Percentiles rank a stretch among this genome's conserved stretches.
Evolutionary conservation across 1,139 yeast genomes (phyloP).

Genomic region (Kodamaea derodonti): DNA sequence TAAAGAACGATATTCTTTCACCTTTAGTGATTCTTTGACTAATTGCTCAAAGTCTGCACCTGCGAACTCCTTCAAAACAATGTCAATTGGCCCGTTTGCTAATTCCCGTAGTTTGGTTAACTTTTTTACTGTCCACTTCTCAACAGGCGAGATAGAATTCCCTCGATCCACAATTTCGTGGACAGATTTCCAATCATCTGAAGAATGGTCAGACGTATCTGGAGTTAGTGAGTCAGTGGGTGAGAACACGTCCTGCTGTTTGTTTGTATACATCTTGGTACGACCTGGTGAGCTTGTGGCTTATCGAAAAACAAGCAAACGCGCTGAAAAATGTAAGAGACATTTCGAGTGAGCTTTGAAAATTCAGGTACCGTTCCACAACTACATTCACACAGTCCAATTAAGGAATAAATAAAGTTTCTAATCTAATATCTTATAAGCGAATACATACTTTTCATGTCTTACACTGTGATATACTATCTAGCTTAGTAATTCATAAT

Average conservation of each 20-base stretch:
- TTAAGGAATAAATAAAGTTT: no score
- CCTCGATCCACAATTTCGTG: background rate
- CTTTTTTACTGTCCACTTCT: background rate
- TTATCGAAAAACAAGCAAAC: no score
- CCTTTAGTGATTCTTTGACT: background rate
- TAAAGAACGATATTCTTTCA: background rate
- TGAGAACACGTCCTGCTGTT: constrained; percentile 10
- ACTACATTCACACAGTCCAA: no score
- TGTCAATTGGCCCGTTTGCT: background rate
- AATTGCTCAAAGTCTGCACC: background rate
- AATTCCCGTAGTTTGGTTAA: background rate
- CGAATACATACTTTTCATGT: no score
- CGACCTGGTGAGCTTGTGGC: no score
- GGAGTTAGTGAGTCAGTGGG: constrained; percentile 12
- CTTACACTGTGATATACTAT: no score
- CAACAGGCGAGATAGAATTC: background rate
- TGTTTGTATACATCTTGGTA: no score
- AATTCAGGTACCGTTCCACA: no score
- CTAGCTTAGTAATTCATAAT: no score
- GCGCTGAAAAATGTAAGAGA: no score
- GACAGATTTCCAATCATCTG: constrained; percentile 9
- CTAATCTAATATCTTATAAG: no score
- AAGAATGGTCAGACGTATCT: constrained; percentile 14
- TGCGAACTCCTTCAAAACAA: background rate
- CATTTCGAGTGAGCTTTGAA: no score